Conservation (phyloP, 2,329 filamentous ascomycete genomes). For the Fusarium nematophilum region DNA sequence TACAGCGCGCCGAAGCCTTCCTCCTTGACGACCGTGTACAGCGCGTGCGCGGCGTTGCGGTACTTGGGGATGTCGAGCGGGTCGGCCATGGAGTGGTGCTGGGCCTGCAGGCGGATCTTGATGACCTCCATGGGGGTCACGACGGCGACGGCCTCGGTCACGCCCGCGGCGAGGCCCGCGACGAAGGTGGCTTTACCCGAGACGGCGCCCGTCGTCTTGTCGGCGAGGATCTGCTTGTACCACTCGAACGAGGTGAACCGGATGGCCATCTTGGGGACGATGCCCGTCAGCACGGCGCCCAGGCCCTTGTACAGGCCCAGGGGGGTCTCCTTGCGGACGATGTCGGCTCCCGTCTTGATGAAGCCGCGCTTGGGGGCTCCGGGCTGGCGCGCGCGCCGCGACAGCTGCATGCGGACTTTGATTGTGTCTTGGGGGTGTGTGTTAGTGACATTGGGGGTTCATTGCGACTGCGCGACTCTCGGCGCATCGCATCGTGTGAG, state of each 20-base stretch:
- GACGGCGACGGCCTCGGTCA: constrained; percentile 95
- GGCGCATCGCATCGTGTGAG: background rate
- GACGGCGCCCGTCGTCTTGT: constrained; percentile 74
- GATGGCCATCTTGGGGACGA: constrained; percentile 99
- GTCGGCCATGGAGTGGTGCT: constrained; percentile 98
- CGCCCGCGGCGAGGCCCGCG: constrained; percentile 89
- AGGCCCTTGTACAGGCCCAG: constrained; percentile 97
- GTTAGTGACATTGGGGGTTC: background rate
- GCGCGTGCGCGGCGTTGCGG: constrained; percentile 85
- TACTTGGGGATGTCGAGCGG: constrained; percentile 97
- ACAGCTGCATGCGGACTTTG: constrained; percentile 99
- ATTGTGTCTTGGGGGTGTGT: constrained; percentile 76
- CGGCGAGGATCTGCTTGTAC: constrained; percentile 87
- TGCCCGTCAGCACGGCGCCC: constrained; percentile 95
- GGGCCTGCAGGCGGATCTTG: constrained; percentile 97
- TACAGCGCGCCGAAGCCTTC: constrained; percentile 91
- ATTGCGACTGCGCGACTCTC: constrained; percentile 15
- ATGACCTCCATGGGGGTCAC: constrained; percentile 99
- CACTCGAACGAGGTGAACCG: constrained; percentile 97
- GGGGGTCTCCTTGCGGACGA: constrained; percentile 89
- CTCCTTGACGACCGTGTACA: constrained; percentile 91
- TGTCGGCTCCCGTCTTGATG: constrained; percentile 84
- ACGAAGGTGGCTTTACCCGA: constrained; percentile 75
- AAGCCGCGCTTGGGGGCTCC: constrained; percentile 91
- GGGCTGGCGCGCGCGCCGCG: constrained; percentile 82